phyloP scores from a whole-genome alignment of 208 protist genomes.

The Spironucleus salmonicida region DNA sequence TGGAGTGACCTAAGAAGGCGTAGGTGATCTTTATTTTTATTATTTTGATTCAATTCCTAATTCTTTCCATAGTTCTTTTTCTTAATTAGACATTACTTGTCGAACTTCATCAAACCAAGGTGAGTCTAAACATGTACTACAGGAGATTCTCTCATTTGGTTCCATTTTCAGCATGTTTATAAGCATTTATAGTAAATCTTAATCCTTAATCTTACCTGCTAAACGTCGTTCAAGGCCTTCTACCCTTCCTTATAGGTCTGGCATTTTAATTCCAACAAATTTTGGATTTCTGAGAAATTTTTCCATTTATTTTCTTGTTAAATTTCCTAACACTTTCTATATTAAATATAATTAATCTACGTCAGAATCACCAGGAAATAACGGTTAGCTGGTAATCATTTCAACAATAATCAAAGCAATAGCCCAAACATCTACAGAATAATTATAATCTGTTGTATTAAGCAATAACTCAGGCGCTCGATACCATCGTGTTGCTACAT shows the following conservation, averaged over 20 bases:
- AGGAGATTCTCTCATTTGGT: background rate
- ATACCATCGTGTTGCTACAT: slow-evolving; percentile 38
- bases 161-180: slow-evolving; percentile 26
- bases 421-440: slow-evolving; percentile 50
- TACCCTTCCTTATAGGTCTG: background rate
- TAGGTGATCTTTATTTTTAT: no score
- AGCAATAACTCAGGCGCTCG: slow-evolving; percentile 40
- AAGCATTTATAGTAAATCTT: background rate
- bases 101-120: background rate
- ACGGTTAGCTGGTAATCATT: slow-evolving; percentile 41
- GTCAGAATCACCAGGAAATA: slow-evolving; percentile 48
- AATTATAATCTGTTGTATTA: slow-evolving; percentile 55
- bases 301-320: slow-evolving; percentile 24
- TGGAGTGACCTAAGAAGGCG: no score
- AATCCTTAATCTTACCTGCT: slow-evolving; percentile 8
- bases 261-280: slow-evolving; percentile 16
- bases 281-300: slow-evolving; percentile 30
- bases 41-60: no score
- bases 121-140: background rate
- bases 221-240: slow-evolving; percentile 12
- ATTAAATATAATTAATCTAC: slow-evolving; percentile 43
- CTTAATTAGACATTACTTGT: no score
- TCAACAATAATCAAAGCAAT: slow-evolving; percentile 51
- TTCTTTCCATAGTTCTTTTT: no score
- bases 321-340: background rate